phyloP scores from a whole-genome alignment of 2,329 filamentous ascomycete genomes.

The Nigrospora sphaerica region DNA sequence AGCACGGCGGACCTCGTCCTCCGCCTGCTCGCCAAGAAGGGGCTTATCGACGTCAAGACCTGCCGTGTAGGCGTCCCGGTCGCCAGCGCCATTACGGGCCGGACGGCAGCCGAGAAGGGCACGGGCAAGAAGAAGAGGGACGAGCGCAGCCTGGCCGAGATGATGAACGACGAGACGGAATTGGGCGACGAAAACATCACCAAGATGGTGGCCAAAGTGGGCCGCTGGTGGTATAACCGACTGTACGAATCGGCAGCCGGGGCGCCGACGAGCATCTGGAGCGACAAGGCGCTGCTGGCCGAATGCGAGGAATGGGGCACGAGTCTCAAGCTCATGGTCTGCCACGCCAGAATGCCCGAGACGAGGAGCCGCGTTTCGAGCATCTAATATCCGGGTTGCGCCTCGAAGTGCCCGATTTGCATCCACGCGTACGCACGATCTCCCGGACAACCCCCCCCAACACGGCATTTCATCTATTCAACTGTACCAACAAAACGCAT shows the following conservation, averaged over 20 bases:
- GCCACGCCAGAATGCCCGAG: slow-evolving; percentile 77
- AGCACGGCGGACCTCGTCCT: slow-evolving; percentile 56
- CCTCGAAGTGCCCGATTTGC: slow-evolving; percentile 1
- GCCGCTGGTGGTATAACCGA: slow-evolving; percentile 91
- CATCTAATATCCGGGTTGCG: slow-evolving; percentile 25
- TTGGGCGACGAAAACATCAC: slow-evolving; percentile 78
- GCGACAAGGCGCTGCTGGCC: slow-evolving; percentile 62
- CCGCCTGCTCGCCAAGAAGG: slow-evolving; percentile 58
- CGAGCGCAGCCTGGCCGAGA: slow-evolving; percentile 57
- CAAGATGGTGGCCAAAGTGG: slow-evolving; percentile 85
- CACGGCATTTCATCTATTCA: neutral
- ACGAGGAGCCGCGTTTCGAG: slow-evolving; percentile 36
- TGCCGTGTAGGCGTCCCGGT: slow-evolving; percentile 75
- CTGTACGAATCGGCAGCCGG: slow-evolving; percentile 72
- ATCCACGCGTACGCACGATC: neutral
- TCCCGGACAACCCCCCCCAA: slow-evolving; percentile 4
- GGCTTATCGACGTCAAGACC: slow-evolving; percentile 66
- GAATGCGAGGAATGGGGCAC: slow-evolving; percentile 86
- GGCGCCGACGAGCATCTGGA: slow-evolving; percentile 65
- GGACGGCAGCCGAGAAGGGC: slow-evolving; percentile 13
- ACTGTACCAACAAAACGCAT: neutral
- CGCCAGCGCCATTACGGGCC: slow-evolving; percentile 39
- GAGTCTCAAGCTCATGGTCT: slow-evolving; percentile 84
- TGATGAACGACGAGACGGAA: slow-evolving; percentile 64
- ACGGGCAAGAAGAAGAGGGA: slow-evolving; percentile 30